Evolutionary conservation across 2,329 filamentous ascomycete species (phyloP).

Genomic region (Penicillium psychrosexuale): DNA sequence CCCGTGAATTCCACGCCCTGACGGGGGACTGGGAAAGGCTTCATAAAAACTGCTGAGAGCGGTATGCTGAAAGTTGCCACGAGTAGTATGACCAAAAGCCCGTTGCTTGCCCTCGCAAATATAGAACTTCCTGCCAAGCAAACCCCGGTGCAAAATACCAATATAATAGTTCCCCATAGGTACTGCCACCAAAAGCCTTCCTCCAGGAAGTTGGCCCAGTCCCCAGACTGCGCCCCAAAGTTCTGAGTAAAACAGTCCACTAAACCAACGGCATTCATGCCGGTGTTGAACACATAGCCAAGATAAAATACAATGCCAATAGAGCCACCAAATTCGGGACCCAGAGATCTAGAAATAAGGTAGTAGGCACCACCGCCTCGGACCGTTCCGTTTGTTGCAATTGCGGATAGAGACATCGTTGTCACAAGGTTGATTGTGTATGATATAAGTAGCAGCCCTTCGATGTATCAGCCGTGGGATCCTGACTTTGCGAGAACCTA

Average conservation of each 20-base stretch:
- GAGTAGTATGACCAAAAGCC: constrained; percentile 66
- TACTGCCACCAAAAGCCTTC: constrained; percentile 75
- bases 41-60: constrained; percentile 65
- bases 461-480: constrained; percentile 15
- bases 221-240: constrained; percentile 58
- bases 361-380: constrained; percentile 86
- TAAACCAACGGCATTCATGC: constrained; percentile 81
- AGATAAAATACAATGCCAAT: constrained; percentile 87
- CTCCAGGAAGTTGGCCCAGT: constrained; percentile 59
- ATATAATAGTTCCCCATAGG: constrained; percentile 67
- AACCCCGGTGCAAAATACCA: constrained; percentile 68
- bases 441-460: constrained; percentile 69
- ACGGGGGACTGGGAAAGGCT: constrained; percentile 63
- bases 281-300: constrained; percentile 84
- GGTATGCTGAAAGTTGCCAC: constrained; percentile 78
- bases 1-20: constrained; percentile 75
- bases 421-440: constrained; percentile 82
- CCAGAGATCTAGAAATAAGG: constrained; percentile 78
- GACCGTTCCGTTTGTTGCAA: constrained; percentile 86
- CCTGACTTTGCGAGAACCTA: background rate
- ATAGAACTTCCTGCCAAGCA: constrained; percentile 77
- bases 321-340: constrained; percentile 83
- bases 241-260: constrained; percentile 79
- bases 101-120: constrained; percentile 77
- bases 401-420: constrained; percentile 79